phyloP scores from a whole-genome alignment of 2,329 filamentous ascomycete species.

The Fusarium multiceps region DNA sequence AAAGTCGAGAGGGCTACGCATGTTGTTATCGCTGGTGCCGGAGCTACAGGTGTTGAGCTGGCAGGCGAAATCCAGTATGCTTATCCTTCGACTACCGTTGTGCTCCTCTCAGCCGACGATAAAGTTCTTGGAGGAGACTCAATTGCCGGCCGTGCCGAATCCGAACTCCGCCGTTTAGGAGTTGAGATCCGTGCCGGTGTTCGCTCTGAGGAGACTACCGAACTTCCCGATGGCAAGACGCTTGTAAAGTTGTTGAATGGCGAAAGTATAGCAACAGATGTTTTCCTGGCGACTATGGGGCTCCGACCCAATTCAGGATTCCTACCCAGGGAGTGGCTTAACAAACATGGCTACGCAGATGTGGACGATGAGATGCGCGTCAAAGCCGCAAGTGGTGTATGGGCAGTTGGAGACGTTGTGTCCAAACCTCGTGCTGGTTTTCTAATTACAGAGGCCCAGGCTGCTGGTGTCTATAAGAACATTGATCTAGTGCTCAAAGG shows the following conservation, averaged over 20 bases:
- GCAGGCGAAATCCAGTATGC: constrained; percentile 66
- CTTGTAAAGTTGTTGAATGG: constrained; percentile 60
- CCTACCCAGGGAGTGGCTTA: constrained; percentile 58
- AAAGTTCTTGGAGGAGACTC: constrained; percentile 59
- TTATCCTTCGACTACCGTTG: constrained; percentile 61
- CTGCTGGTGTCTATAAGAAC: constrained; percentile 65
- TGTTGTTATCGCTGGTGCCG: constrained; percentile 68
- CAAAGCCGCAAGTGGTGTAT: constrained; percentile 57
- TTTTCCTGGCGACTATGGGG: constrained; percentile 68
- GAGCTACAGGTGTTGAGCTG: constrained; percentile 66
- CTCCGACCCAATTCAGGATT: constrained; percentile 66
- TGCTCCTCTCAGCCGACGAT: constrained; percentile 58
- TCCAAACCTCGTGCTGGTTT: constrained; percentile 66
- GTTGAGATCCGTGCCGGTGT: constrained; percentile 60
- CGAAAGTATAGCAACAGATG: constrained; percentile 62
- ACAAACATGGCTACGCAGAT: constrained; percentile 57
- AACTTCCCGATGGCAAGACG: constrained; percentile 57
- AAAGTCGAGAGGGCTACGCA: constrained; percentile 59
- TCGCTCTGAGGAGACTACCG: constrained; percentile 53
- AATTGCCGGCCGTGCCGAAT: constrained; percentile 55
- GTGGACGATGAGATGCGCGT: constrained; percentile 65
- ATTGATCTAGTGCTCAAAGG: constrained; percentile 60
- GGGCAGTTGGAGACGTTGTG: constrained; percentile 66
- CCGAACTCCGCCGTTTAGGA: constrained; percentile 64
- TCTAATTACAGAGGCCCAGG: constrained; percentile 69